Base-by-base conservation (phyloP, 441 rosid genomes). In the Arabidopsis hybrid region DNA sequence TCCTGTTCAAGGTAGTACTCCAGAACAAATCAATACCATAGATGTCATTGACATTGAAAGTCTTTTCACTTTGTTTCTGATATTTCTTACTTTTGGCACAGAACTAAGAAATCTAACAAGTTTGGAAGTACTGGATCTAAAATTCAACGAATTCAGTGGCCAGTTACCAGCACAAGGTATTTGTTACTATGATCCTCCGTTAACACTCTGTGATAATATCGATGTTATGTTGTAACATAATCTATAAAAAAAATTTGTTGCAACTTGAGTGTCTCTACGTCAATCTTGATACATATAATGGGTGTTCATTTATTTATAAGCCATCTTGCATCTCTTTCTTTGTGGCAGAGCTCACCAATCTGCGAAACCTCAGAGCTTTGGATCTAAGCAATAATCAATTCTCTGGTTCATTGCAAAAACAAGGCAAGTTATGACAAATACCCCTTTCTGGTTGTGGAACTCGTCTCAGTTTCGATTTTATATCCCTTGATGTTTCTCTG, bases 51-150 rank as follows among this genome's bases (percentile, higher is more conserved):
- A 29, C 42, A 14, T 13, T 56, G 18, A 16, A 39, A 14, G 3
- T 42, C 10, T 42, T 42, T 56, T 43, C 53, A 17, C 11, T 53
- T 11, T 16, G 75, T 31, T 60, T 61, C n/a, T 31, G 29, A 39
- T 71, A 8, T 60, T 31, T 40, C 14, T 60, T 43, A 12, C 14
- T 32, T 32, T 34, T 32, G 68, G 7, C 2, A 39, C 68, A 71
- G 58, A 59, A 21, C 47, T 69, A 1, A 35, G 5, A 12, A 59
- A 58, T 59, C 73, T 69, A 58, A 69, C 1, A 35, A 69, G 21
- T 36, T 70, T 70, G 74, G 67, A 70, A 60, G 31, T 70, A 36
- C 74, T 70, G 10, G 50, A 60, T 59, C 66, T 70, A 49, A 36
- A 60, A 8, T 1, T 14, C 51, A 70, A 70, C 39, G 16, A 60